Evolutionary conservation across 108 stramenopile genomes (phyloP).

Genomic region (Thalassiosira profunda): DNA sequence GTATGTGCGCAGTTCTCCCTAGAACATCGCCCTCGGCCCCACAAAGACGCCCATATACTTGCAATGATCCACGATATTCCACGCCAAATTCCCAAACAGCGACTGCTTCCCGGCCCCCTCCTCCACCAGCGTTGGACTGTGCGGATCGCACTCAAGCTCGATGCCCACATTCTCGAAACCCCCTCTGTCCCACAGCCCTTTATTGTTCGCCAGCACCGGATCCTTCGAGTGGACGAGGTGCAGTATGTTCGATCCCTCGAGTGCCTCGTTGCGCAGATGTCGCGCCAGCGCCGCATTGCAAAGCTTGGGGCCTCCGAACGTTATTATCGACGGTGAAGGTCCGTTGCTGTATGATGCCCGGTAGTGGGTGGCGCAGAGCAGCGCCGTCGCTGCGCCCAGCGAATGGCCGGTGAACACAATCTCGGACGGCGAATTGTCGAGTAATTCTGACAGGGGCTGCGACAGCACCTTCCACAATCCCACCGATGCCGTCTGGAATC

Average conservation of each 20-base stretch:
- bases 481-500: constrained; percentile 55
- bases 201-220: constrained; percentile 63
- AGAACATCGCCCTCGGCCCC: constrained; percentile 49
- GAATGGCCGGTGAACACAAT: constrained; percentile 47
- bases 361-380: constrained; percentile 58
- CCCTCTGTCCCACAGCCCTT: constrained; percentile 59
- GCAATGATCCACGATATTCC: constrained; percentile 59
- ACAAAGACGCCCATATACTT: constrained; percentile 56
- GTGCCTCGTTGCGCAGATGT: constrained; percentile 27
- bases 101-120: constrained; percentile 1
- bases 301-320: constrained; percentile 66
- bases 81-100: constrained; percentile 24
- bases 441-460: too few relatives aligned
- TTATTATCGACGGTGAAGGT: constrained; percentile 39
- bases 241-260: constrained; percentile 40
- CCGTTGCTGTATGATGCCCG: too few relatives aligned
- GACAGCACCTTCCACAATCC: constrained; percentile 59
- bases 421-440: constrained; percentile 1
- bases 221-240: constrained; percentile 65
- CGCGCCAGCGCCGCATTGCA: constrained; percentile 50
- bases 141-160: constrained; percentile 61
- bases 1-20: too few relatives aligned
- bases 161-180: constrained; percentile 60
- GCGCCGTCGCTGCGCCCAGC: constrained; percentile 42
- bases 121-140: constrained; percentile 4